These are phyloP conservation scores for Trichoderma koningii DNA, from an alignment of 2,329 filamentous ascomycete species.

Conservation along the genomic window DNA sequence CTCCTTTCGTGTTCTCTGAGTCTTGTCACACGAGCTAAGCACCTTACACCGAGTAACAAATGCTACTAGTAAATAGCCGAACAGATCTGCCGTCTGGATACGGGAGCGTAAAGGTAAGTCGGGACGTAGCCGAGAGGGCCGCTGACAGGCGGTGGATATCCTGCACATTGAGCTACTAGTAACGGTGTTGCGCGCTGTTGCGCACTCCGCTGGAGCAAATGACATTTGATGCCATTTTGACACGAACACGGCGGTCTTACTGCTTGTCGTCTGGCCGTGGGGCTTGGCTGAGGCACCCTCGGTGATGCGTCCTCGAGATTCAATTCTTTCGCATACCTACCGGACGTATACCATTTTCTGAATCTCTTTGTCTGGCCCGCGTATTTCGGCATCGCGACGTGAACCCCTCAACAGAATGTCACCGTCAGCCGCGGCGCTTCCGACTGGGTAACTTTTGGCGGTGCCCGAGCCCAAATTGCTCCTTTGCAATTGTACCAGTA, in stretches of 20 bases:
- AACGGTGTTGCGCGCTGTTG: too few relatives aligned
- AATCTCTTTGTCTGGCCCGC: neutral
- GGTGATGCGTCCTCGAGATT: too few relatives aligned
- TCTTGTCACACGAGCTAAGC: neutral
- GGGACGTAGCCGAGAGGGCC: neutral
- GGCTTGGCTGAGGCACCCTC: too few relatives aligned
- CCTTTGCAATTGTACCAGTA: too few relatives aligned
- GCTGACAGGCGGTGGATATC: neutral
- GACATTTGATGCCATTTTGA: too few relatives aligned
- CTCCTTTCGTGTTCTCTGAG: neutral
- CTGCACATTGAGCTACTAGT: neutral
- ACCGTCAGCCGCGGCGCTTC: constrained; percentile 6
- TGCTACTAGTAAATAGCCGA: neutral
- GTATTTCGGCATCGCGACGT: neutral
- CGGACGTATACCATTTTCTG: too few relatives aligned
- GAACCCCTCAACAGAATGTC: neutral
- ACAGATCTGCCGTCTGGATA: constrained; percentile 4
- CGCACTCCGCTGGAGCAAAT: too few relatives aligned
- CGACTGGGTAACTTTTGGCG: neutral
- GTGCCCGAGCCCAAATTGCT: neutral
- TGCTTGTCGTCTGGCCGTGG: too few relatives aligned
- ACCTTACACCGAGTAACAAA: neutral
- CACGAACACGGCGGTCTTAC: too few relatives aligned
- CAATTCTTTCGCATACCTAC: too few relatives aligned
- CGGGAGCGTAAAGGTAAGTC: neutral